phyloP scores from a whole-genome alignment of 2,329 filamentous ascomycete genomes.

The Alternaria atra region DNA sequence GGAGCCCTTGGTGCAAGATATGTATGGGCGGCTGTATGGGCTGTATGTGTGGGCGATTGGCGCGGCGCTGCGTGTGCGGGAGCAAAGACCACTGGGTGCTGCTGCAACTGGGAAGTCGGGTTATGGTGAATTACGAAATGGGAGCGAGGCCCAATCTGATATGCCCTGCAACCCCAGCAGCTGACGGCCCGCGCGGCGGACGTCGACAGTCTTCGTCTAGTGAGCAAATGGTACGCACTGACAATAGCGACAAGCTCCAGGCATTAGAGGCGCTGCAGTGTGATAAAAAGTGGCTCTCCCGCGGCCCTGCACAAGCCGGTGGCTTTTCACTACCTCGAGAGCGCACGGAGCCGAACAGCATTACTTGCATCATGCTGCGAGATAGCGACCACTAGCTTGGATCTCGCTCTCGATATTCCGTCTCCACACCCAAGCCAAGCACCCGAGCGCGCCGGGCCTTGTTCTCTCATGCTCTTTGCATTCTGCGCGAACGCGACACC shows the following conservation, averaged over 20 bases:
- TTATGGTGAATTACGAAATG: slow-evolving; percentile 21
- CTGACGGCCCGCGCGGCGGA: slow-evolving; percentile 33
- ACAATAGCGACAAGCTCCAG: slow-evolving; percentile 20
- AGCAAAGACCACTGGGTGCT: slow-evolving; percentile 12
- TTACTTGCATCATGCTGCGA: slow-evolving; percentile 35
- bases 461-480: slow-evolving; percentile 1
- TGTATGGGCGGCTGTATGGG: slow-evolving; percentile 4
- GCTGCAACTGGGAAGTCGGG: slow-evolving; percentile 8
- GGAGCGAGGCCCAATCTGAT: slow-evolving; percentile 26
- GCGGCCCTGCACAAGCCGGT: slow-evolving; percentile 21
- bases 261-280: slow-evolving; percentile 22
- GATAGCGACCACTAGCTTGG: slow-evolving; percentile 37
- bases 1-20: slow-evolving; percentile 10
- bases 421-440: slow-evolving; percentile 27
- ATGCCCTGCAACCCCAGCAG: slow-evolving; percentile 25
- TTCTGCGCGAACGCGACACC: neutral
- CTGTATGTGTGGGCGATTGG: slow-evolving; percentile 3
- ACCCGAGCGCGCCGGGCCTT: slow-evolving; percentile 20
- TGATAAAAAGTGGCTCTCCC: slow-evolving; percentile 21
- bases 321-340: slow-evolving; percentile 20
- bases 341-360: slow-evolving; percentile 22
- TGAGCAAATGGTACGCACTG: slow-evolving; percentile 27
- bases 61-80: slow-evolving; percentile 12
- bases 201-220: slow-evolving; percentile 23
- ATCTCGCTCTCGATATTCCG: slow-evolving; percentile 32